Evolutionary conservation across 116 monocot species (phyloP), one percentile per base, ranked within the genome.

Genomic region (Cymodocea nodosa): DNA sequence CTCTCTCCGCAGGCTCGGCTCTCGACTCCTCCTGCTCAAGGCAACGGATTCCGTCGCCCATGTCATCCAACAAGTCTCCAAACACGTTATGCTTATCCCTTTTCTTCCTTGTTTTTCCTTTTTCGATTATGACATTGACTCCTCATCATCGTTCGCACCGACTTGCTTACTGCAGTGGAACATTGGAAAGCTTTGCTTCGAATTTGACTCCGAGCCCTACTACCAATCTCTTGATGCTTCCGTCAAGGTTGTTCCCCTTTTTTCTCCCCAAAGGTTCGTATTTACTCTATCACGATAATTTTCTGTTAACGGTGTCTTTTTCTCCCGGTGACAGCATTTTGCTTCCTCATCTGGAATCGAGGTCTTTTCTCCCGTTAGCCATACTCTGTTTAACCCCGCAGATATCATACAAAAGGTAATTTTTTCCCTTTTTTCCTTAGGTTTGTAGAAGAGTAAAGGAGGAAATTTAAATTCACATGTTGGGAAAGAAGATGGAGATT

Each of bases 171-270:
- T 44, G 11, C 44, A 44, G 44, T 44, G 44, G 44, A 44, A 44
- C 44, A 44, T 44, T 44, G 44, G n/a, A 12, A 63, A 17, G 62
- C 62, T 63, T 20, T 39, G 40, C 35, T 39, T 37, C 39, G 93
- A 93, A 65, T 85, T 71, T 54, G 93, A 93, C 53, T 82, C 86
- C 2, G 89, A 93, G 73, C 93, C 93, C 5, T 93, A 93, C 62
- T 62, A 71, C 0, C 81, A 72, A 54, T 35, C 61, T 7, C 66
- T 79, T 25, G 89, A 89, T 68, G 68, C 59, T 51, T 66, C 76
- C 68, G 78, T 93, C 35, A 78, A 93, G 89, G 89, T 44, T 4
- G 9, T 6, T 44, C 44, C 6, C 6, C 44, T 8, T 44, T 11
- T 11, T 44, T 44, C 11, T 44, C 6, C 44, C 30, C 30, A 30